phyloP scores from a whole-genome alignment of 2,329 filamentous ascomycete species.

The Fusarium hostae region DNA sequence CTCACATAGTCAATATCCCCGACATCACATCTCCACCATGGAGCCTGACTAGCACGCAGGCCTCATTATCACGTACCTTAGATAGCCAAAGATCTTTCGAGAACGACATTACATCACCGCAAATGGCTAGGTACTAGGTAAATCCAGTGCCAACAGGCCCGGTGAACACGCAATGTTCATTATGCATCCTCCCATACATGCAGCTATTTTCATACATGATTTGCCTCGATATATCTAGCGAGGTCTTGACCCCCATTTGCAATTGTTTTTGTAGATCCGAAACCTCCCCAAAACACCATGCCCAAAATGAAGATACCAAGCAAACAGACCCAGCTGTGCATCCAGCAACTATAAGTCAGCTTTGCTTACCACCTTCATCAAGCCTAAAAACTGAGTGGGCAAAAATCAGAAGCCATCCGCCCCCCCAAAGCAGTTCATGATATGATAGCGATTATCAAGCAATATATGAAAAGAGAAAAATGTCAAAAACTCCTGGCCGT shows the following conservation, averaged over 20 bases:
- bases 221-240: conserved; percentile 12
- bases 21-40: neutral
- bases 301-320: conserved; percentile 9
- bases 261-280: conserved; percentile 35
- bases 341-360: neutral
- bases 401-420: conserved; percentile 25
- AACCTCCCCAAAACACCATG: conserved; percentile 33
- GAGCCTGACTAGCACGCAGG: neutral
- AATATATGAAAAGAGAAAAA: conserved; percentile 25
- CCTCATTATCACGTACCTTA: neutral
- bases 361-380: neutral
- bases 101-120: neutral
- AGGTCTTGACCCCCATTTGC: conserved; percentile 12
- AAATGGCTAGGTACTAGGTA: neutral
- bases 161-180: conserved; percentile 21
- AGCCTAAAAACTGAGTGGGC: conserved; percentile 11
- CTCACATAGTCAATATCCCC: neutral
- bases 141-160: conserved; percentile 16
- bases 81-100: neutral
- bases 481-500: conserved; percentile 45
- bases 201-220: conserved; percentile 29
- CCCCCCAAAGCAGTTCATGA: conserved; percentile 27
- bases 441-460: conserved; percentile 27
- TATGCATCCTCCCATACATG: conserved; percentile 33
- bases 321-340: neutral